Conservation (phyloP, 331 rosid species). For the Malus hybrid region DNA sequence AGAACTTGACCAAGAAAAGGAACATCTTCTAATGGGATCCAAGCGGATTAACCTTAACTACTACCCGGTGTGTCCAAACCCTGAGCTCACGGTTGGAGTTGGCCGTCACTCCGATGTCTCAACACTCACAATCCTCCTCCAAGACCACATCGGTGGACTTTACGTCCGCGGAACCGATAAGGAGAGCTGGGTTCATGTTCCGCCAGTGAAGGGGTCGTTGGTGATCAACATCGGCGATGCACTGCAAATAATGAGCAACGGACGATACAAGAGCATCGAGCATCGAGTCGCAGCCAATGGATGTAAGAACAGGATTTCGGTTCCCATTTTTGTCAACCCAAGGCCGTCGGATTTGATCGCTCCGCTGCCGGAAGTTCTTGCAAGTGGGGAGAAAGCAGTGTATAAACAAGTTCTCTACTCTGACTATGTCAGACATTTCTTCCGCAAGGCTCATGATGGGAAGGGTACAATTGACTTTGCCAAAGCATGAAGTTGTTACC, state of each 20-base stretch:
- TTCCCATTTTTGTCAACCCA: constrained; percentile 50
- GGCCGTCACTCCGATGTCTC: constrained; percentile 60
- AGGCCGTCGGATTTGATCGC: constrained; percentile 24
- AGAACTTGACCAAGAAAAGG: constrained; percentile 21
- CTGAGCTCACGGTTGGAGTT: constrained; percentile 30
- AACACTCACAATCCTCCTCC: constrained; percentile 48
- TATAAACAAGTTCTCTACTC: constrained; percentile 42
- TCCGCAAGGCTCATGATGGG: constrained; percentile 51
- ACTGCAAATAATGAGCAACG: constrained; percentile 54
- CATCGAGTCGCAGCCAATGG: constrained; percentile 49
- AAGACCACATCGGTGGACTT: constrained; percentile 51
- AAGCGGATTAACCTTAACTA: constrained; percentile 39
- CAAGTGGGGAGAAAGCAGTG: constrained; percentile 18
- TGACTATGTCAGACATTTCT: constrained; percentile 50
- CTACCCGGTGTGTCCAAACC: constrained; percentile 45
- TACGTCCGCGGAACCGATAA: background rate
- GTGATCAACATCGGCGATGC: constrained; percentile 59
- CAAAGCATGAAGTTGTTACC: constrained; percentile 1
- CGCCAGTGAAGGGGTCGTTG: constrained; percentile 32
- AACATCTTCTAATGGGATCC: constrained; percentile 36
- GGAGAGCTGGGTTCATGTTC: constrained; percentile 38
- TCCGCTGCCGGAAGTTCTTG: constrained; percentile 41
- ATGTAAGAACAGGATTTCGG: constrained; percentile 31
- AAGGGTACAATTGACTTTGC: constrained; percentile 41
- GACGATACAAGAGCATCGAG: constrained; percentile 46